phyloP scores from a whole-genome alignment of 2,329 filamentous ascomycete genomes.

The Dactylellina parvicollis region DNA sequence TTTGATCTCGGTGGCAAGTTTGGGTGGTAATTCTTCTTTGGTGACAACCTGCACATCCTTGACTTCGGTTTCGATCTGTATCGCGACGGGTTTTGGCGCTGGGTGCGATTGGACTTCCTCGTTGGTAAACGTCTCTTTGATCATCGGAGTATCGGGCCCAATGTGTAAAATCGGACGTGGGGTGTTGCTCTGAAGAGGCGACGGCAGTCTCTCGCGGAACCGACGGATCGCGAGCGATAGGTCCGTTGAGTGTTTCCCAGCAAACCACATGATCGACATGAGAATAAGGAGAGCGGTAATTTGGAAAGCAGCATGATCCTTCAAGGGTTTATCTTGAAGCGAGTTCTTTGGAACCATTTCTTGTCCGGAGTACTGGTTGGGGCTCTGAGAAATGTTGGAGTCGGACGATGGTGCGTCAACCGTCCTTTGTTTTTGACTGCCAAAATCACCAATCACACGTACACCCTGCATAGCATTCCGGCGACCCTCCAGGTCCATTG shows the following conservation, averaged over 20 bases:
- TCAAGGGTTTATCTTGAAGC: conserved; percentile 17
- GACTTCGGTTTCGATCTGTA: conserved; percentile 37
- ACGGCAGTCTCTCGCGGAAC: conserved; percentile 30
- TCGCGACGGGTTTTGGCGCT: conserved; percentile 15
- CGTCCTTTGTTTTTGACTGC: background rate
- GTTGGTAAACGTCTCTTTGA: conserved; percentile 43
- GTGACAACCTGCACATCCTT: conserved; percentile 42
- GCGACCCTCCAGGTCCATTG: conserved; percentile 36
- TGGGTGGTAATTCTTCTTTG: conserved; percentile 41
- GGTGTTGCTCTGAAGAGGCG: conserved; percentile 20
- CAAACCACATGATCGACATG: conserved; percentile 52
- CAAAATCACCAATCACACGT: conserved; percentile 26
- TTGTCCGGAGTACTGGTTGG: background rate
- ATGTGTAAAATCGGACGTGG: conserved; percentile 33
- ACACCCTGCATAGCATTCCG: conserved; percentile 31
- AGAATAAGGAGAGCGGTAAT: conserved; percentile 36
- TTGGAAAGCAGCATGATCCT: conserved; percentile 39
- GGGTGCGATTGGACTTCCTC: conserved; percentile 34
- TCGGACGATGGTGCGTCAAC: conserved; percentile 23
- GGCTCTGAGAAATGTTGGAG: conserved; percentile 28
- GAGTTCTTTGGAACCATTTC: background rate
- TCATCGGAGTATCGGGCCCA: conserved; percentile 43
- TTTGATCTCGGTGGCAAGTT: conserved; percentile 35
- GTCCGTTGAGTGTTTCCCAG: conserved; percentile 44
- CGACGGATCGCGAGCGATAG: conserved; percentile 30